Conservation (phyloP, 306 rosid species). For the Acacia crassicarpa region DNA sequence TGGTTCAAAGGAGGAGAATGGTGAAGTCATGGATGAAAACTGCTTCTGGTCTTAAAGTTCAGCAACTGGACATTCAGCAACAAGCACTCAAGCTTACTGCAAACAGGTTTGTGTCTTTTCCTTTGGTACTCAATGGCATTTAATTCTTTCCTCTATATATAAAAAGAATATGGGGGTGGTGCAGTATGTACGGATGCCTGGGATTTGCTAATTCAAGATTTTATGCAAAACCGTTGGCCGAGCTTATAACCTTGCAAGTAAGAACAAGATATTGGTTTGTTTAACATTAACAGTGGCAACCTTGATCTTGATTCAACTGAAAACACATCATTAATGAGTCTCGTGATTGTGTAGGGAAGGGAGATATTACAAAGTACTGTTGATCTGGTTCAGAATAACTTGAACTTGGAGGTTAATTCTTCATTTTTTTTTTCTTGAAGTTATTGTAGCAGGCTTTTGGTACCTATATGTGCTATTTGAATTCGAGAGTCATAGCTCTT, state of each 20-base stretch:
- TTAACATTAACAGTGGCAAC: constrained; percentile 7
- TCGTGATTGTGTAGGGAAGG: constrained; percentile 74
- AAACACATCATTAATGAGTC: constrained; percentile 26
- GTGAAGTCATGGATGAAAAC: constrained; percentile 88
- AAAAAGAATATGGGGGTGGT: constrained; percentile 23
- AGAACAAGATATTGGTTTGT: constrained; percentile 36
- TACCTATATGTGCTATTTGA: constrained; percentile 8
- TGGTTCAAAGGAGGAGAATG: constrained; percentile 75
- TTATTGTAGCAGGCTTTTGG: constrained; percentile 15
- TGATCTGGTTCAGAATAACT: constrained; percentile 89
- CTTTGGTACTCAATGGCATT: constrained; percentile 11
- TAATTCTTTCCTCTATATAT: constrained; percentile 15
- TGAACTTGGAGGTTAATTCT: constrained; percentile 86
- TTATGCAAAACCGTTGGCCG: constrained; percentile 97
- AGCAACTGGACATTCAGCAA: constrained; percentile 91
- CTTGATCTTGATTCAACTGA: constrained; percentile 15
- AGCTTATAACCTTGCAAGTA: constrained; percentile 91
- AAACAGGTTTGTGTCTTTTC: constrained; percentile 64
- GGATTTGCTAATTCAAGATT: constrained; percentile 96
- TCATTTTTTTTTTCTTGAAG: constrained; percentile 29
- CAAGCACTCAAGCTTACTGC: constrained; percentile 99
- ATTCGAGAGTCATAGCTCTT: constrained; percentile 29
- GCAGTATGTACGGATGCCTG: constrained; percentile 98
- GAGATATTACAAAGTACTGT: constrained; percentile 95
- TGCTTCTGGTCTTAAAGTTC: constrained; percentile 79